phyloP scores from a whole-genome alignment of 495 filamentous ascomycete genomes.

The Neurospora discreta region DNA sequence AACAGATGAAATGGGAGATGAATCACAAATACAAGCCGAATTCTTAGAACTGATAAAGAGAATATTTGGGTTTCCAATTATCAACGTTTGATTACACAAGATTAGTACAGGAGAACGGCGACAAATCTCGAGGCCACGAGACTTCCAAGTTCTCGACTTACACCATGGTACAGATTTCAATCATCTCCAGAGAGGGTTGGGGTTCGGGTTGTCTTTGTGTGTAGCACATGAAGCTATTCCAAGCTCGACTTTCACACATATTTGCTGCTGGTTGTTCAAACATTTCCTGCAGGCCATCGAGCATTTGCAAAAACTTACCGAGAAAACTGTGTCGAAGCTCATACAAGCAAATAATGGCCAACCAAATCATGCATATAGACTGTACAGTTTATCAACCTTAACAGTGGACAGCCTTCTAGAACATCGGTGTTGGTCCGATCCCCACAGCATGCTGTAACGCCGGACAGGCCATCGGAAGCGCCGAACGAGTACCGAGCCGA shows the following conservation, averaged over 20 bases:
- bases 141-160: not conserved
- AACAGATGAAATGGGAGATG: not conserved
- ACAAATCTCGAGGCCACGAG: not conserved
- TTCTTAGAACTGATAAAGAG: not conserved
- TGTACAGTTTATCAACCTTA: not conserved
- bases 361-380: not conserved
- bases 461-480: not conserved
- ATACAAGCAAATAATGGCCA: not conserved
- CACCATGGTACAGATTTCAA: not conserved
- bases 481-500: not conserved
- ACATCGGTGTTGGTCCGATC: not conserved
- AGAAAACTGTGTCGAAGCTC: not conserved
- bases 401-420: not conserved
- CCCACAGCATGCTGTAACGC: not conserved
- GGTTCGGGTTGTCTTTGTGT: not conserved
- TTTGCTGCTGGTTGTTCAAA: not conserved
- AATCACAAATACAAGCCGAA: not conserved
- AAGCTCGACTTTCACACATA: not conserved
- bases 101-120: not conserved
- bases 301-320: no score
- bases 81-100: not conserved
- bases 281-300: no score
- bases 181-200: not conserved
- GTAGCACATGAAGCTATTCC: not conserved
- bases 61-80: not conserved